These are phyloP conservation scores for Quercus lobata DNA, from an alignment of 331 rosid genomes.

Conservation along the genomic window DNA sequence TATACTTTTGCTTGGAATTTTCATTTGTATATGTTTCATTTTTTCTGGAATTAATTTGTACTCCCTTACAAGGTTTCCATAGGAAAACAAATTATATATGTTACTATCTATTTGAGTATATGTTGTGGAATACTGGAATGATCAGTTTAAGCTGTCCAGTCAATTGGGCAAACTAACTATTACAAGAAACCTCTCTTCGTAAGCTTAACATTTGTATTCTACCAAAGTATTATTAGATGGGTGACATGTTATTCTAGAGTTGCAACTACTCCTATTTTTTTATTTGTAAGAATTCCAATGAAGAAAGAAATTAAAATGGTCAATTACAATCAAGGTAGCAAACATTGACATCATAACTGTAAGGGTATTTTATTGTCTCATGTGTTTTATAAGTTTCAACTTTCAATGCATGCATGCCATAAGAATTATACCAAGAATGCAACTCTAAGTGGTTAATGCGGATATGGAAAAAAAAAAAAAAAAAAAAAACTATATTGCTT, in stretches of 20 bases:
- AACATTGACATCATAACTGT: neutral
- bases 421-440: neutral
- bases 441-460: neutral
- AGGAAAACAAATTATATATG: neutral
- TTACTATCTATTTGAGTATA: neutral
- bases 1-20: too few species aligned
- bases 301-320: neutral
- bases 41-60: too few species aligned
- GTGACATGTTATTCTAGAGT: neutral
- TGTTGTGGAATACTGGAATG: neutral
- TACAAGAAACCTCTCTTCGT: neutral
- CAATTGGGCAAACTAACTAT: neutral
- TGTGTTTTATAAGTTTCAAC: neutral
- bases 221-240: neutral
- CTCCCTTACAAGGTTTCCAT: too few species aligned
- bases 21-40: too few species aligned
- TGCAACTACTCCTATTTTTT: neutral
- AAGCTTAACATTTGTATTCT: neutral
- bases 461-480: too few species aligned
- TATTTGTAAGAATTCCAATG: neutral
- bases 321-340: neutral
- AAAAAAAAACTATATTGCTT: neutral
- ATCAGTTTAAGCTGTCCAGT: neutral
- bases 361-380: neutral
- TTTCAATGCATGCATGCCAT: neutral